Percentiles rank a stretch among this genome's conserved stretches.
Evolutionary conservation across 305 asterid species (phyloP).

Genomic region (Fraxinus ornus): DNA sequence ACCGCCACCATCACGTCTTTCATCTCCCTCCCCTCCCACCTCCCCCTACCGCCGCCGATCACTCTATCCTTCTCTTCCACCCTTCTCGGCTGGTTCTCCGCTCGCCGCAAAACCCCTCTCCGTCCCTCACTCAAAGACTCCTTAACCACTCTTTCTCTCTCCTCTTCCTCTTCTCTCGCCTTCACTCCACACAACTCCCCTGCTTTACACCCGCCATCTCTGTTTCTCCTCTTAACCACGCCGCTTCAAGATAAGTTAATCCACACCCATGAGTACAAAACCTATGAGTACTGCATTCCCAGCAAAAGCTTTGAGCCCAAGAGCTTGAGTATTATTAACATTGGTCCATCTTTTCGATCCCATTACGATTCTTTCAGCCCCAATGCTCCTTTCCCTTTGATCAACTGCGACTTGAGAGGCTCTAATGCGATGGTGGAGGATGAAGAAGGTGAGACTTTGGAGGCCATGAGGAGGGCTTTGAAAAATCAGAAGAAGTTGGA

Average conservation of each 20-base stretch:
- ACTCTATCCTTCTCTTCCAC: slow-evolving; percentile 28
- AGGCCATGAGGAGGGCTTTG: slow-evolving; percentile 28
- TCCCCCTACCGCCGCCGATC: slow-evolving; percentile 46
- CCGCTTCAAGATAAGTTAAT: slow-evolving; percentile 72
- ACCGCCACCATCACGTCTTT: slow-evolving; percentile 56
- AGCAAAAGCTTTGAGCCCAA: slow-evolving; percentile 52
- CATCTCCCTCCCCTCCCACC: slow-evolving; percentile 64
- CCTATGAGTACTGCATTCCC: slow-evolving; percentile 43
- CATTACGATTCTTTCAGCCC: slow-evolving; percentile 76
- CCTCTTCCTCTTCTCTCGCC: slow-evolving; percentile 38
- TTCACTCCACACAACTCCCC: slow-evolving; percentile 44
- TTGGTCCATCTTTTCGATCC: slow-evolving; percentile 83
- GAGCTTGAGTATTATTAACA: slow-evolving; percentile 57
- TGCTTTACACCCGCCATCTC: slow-evolving; percentile 51
- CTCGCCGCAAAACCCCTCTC: slow-evolving; percentile 81
- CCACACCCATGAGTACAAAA: slow-evolving; percentile 85
- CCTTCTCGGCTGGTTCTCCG: slow-evolving; percentile 76
- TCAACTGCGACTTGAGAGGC: slow-evolving; percentile 48
- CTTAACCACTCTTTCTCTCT: slow-evolving; percentile 39
- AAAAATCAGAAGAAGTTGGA: slow-evolving; percentile 63
- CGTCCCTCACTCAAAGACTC: slow-evolving; percentile 77
- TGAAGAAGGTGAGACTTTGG: slow-evolving; percentile 32
- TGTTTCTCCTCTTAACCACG: slow-evolving; percentile 73
- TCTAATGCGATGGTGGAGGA: slow-evolving; percentile 66
- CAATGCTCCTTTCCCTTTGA: slow-evolving; percentile 55